Evolutionary conservation across 2,329 filamentous ascomycete genomes (phyloP).

Genomic region (Penicillium sp.): DNA sequence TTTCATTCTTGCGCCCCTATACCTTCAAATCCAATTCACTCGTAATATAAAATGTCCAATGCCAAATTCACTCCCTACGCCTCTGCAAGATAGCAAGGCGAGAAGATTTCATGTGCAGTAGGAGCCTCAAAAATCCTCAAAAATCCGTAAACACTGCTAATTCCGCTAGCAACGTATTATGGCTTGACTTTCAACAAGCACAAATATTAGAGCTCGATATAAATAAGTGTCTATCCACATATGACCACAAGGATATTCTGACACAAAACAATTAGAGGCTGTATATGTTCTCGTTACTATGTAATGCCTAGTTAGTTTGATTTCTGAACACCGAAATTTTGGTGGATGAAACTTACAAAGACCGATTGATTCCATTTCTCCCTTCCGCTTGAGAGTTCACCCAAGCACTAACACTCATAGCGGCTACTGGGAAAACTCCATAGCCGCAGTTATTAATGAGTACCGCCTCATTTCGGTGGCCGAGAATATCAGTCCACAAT

Average conservation of each 20-base stretch:
- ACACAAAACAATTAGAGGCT: background rate
- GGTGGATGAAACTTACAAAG: constrained; percentile 33
- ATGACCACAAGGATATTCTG: background rate
- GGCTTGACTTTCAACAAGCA: background rate
- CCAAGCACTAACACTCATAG: constrained; percentile 54
- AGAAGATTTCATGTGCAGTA: background rate
- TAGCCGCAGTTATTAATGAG: constrained; percentile 52
- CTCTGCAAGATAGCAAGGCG: background rate
- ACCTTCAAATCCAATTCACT: too few relatives aligned
- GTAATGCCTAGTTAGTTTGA: background rate
- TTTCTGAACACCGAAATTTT: too few relatives aligned
- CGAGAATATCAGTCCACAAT: constrained; percentile 56
- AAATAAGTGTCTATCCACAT: background rate
- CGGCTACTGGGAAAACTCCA: constrained; percentile 49
- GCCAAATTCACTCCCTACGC: background rate
- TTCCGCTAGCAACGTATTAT: background rate
- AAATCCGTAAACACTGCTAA: background rate
- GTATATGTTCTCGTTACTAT: constrained; percentile 1
- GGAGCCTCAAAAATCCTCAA: background rate
- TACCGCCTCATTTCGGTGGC: constrained; percentile 48
- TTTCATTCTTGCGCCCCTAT: too few relatives aligned
- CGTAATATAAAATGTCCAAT: too few relatives aligned
- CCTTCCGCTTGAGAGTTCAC: constrained; percentile 49
- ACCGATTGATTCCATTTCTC: constrained; percentile 37
- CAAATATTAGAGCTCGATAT: background rate